Conservation (phyloP, 192 early-diverging fungal genomes). For the Rhizophlyctis rosea region DNA sequence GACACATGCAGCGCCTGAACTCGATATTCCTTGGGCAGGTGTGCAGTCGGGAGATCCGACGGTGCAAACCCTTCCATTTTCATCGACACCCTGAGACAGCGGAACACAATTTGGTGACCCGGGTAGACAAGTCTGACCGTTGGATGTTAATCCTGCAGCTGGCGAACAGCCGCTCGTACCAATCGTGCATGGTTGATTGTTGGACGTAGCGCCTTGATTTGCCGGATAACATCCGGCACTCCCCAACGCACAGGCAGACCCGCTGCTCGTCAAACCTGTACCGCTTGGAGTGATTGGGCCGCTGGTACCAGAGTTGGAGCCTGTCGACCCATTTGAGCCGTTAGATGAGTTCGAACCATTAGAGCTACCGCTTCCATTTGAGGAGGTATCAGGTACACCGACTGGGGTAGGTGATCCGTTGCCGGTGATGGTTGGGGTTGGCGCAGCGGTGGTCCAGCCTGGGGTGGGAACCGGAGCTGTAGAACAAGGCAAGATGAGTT, state of each 20-base stretch:
- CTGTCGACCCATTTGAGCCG: too few species aligned
- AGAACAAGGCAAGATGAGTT: too few species aligned
- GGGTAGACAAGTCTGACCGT: neutral
- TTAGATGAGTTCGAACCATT: too few species aligned
- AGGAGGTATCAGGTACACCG: too few species aligned
- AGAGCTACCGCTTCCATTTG: too few species aligned
- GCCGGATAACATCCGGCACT: neutral
- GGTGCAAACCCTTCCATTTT: neutral
- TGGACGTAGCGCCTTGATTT: neutral
- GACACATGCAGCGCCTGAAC: neutral
- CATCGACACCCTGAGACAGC: neutral
- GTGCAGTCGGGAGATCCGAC: neutral
- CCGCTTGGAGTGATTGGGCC: neutral
- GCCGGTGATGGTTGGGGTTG: too few species aligned
- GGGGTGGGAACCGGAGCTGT: too few species aligned
- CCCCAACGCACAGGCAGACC: neutral
- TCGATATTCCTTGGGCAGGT: neutral
- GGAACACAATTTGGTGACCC: neutral
- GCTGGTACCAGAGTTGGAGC: neutral
- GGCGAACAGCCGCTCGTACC: neutral
- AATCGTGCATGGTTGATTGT: neutral
- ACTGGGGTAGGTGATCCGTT: too few species aligned
- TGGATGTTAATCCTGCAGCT: neutral
- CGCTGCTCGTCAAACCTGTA: neutral
- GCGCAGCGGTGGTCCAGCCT: too few species aligned